Evolutionary conservation across 2,329 filamentous ascomycete species (phyloP), one percentile per base, ranked within the genome.

Genomic region (Aspergillus sp.): DNA sequence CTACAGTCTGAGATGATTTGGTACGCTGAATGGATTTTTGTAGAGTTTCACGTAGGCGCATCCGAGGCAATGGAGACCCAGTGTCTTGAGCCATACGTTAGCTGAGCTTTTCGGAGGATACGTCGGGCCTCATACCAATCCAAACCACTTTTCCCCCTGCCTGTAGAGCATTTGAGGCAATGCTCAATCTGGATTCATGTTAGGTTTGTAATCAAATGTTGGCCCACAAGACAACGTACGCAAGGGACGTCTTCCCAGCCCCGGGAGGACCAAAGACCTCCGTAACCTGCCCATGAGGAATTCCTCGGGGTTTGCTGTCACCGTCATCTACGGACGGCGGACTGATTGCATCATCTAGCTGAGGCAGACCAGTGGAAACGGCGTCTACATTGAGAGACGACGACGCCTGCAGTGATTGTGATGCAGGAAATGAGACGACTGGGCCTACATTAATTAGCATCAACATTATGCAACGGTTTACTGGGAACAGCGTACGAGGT

Each of bases 221-320:
- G 53, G 55, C 30, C 60, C 42, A 20, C 18, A 44, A 32, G 36
- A 43, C 57, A 48, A 76, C 85, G 76, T 80, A 93, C 89, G 88
- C 89, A 65, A 97, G 78, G 12, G 88, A 82, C 4, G 91, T 96
- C 80, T 96, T 97, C 30, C 93, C 93, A 24, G 85, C 85, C 2
- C 92, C 93, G 8, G 91, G 89, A 11, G 93, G 91, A 0, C 93
- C 93, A 83, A 90, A 96, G 49, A 96, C 78, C 74, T 98, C 93
- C 3, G 89, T 90, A 42, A 96, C 81, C 71, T 91, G 89, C 13
- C 92, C 91, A 56, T 87, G 85, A 59, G 83, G 83, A 48, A 96
- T 79, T 4, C 91, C 92, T 17, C 83, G 81, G 49, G 38, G 24
- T 62, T 63, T 34, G 53, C 53, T 11, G 39, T 55, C 38, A 18